These are phyloP conservation scores for Solanum virginianum DNA, from an alignment of 257 asterid genomes.

Conservation along the genomic window DNA sequence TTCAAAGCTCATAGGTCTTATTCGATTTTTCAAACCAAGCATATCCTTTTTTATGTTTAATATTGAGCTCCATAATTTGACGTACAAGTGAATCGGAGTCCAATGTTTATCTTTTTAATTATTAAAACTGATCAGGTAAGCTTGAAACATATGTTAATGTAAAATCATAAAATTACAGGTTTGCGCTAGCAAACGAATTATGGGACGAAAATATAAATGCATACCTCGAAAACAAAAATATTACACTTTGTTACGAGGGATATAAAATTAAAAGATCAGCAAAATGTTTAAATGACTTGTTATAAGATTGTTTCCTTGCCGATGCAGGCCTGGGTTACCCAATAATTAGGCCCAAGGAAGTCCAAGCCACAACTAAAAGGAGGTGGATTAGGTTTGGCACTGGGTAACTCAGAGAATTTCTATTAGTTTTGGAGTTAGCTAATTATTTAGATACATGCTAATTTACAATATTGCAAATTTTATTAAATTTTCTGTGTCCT, in stretches of 20 bases:
- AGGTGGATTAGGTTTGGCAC: background rate
- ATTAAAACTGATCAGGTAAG: background rate
- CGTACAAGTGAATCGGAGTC: background rate
- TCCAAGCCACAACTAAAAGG: background rate
- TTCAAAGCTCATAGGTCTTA: background rate
- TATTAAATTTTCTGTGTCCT: too few species aligned
- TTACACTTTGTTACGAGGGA: background rate
- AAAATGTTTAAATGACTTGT: too few species aligned
- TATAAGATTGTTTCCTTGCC: background rate
- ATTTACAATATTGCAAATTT: too few species aligned
- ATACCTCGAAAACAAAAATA: background rate
- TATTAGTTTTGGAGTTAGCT: too few species aligned
- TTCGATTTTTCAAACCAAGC: background rate
- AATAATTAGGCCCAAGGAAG: background rate
- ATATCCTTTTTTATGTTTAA: background rate
- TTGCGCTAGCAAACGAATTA: too few species aligned
- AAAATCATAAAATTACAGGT: too few species aligned
- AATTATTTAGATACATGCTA: too few species aligned
- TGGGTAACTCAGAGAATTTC: too few species aligned
- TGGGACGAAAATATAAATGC: background rate
- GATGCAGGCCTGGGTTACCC: background rate
- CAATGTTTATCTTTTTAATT: background rate
- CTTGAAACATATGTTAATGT: background rate
- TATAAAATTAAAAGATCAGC: background rate
- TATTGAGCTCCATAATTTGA: background rate